Percentiles rank a stretch among this genome's conserved stretches.
These are phyloP conservation scores for Pleurotus tuoliensis DNA, from an alignment of 768 basidiomycete genomes.

Conservation along the genomic window DNA sequence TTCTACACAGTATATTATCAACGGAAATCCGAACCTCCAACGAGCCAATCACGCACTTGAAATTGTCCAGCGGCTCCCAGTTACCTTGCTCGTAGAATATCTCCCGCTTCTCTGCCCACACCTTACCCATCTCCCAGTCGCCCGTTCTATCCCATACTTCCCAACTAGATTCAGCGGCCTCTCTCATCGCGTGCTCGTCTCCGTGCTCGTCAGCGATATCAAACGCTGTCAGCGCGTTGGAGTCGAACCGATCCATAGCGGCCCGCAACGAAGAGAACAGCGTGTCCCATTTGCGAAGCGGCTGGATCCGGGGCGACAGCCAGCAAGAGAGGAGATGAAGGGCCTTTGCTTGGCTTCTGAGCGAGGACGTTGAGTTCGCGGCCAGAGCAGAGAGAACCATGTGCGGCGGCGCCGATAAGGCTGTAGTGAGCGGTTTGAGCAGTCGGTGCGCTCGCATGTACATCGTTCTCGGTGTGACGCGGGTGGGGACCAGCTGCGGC, in stretches of 20 bases:
- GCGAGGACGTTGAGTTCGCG: slow-evolving; percentile 33
- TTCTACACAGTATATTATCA: slow-evolving; percentile 27
- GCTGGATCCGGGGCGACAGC: slow-evolving; percentile 67
- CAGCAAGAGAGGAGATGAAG: slow-evolving; percentile 74
- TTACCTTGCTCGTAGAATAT: slow-evolving; percentile 84
- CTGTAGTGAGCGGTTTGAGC: slow-evolving; percentile 53
- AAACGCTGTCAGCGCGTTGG: slow-evolving; percentile 79
- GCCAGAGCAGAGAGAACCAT: slow-evolving; percentile 58
- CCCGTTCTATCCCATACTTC: slow-evolving; percentile 60
- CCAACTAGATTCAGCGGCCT: slow-evolving; percentile 84
- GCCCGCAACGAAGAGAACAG: slow-evolving; percentile 65
- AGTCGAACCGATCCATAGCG: slow-evolving; percentile 87
- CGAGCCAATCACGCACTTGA: slow-evolving; percentile 47
- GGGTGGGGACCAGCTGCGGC: slow-evolving; percentile 21
- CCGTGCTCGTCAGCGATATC: slow-evolving; percentile 75
- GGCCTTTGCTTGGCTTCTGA: slow-evolving; percentile 58
- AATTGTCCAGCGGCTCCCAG: slow-evolving; percentile 82
- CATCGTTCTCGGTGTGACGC: slow-evolving; percentile 43
- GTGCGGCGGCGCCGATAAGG: slow-evolving; percentile 63
- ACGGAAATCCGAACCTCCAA: slow-evolving; percentile 2
- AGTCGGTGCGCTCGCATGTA: slow-evolving; percentile 66
- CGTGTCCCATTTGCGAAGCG: slow-evolving; percentile 63
- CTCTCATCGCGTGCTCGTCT: slow-evolving; percentile 75
- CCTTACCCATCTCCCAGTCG: slow-evolving; percentile 91
- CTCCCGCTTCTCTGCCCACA: slow-evolving; percentile 95